Evolutionary conservation across 179 eudicot species (phyloP), one percentile per base, ranked within the genome.

Genomic region (Beta lomatogona): DNA sequence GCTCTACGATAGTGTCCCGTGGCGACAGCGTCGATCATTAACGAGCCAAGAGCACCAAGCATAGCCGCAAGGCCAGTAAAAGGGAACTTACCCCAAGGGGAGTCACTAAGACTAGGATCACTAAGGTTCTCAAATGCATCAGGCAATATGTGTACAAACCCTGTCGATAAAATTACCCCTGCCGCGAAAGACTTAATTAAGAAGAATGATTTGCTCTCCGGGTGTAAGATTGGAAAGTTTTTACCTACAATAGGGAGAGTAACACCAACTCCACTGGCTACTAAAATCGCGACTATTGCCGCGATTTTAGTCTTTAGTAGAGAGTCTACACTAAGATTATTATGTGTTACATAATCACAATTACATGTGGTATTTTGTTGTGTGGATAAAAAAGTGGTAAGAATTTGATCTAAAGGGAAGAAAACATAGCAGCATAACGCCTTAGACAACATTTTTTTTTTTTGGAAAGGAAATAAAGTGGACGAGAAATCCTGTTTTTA

Each of bases 11-110:
- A 92, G 76, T 85, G 90, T 22, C 86, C 81, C 1, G 92, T 87
- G 9, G 95, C 95, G 14, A 91, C 70, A 0, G 95, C 80, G 81
- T 93, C 97, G 25, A 93, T 69, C 91, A 88, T 86, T 69, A 93
- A 81, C 10, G 92, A 89, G 21, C 90, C 95, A 0, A 93, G 86
- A 0, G 95, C 83, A 5, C 91, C 88, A 21, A 89, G 31, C 97
- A 93, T 93, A 5, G 97, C 91, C 0, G 91, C 85, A 0, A 93
- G 79, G 0, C 97, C 95, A 0, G 89, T 50, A 54, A 88, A 92
- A 2, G 97, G 97, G 65, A 89, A 93, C n/a, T 73, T 73, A 3
- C 76, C 76, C 76, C 76, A 73, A 25, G 60, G 44, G 21, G 60
- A 4, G n/a, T 73, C 28, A 7, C 53, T 21, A 73, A 73, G 60